Percentiles rank a stretch among this genome's conserved stretches.
phyloP scores from a whole-genome alignment of 2,329 filamentous ascomycete genomes.

The Paracorniculantispora psalliotae region DNA sequence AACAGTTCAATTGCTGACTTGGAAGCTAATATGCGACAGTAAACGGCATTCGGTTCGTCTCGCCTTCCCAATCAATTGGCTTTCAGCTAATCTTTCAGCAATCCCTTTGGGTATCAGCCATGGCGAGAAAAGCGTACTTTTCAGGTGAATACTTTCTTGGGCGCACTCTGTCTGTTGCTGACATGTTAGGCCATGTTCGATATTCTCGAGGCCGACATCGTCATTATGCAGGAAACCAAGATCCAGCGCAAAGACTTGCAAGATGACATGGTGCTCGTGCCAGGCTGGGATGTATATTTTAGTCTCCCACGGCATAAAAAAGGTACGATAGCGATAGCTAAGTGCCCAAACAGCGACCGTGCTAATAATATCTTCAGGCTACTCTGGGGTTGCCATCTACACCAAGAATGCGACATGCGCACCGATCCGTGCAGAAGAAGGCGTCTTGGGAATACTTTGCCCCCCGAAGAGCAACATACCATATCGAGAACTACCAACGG shows the following conservation, averaged over 20 bases:
- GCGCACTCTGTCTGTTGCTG: neutral
- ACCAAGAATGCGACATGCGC: constrained; percentile 81
- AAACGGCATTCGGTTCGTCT: constrained; percentile 70
- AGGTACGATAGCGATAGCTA: constrained; percentile 47
- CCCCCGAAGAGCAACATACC: constrained; percentile 64
- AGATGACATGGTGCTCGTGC: constrained; percentile 93
- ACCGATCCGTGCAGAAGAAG: constrained; percentile 88
- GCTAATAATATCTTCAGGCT: constrained; percentile 55
- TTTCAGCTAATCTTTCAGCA: constrained; percentile 41
- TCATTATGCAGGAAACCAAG: constrained; percentile 93
- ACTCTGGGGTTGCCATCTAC: constrained; percentile 93
- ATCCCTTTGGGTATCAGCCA: constrained; percentile 80
- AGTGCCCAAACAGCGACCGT: too few species aligned
- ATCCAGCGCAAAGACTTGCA: constrained; percentile 87
- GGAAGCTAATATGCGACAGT: constrained; percentile 41
- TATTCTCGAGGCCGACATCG: constrained; percentile 83
- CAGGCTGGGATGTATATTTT: constrained; percentile 95
- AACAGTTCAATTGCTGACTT: neutral
- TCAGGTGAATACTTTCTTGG: constrained; percentile 42
- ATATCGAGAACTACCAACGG: constrained; percentile 69
- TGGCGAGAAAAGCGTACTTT: constrained; percentile 70
- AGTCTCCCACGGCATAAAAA: constrained; percentile 92
- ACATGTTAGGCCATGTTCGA: constrained; percentile 78
- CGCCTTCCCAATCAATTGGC: neutral
- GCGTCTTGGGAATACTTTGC: constrained; percentile 76